Conservation (phyloP, 106 monocot species). For the Agapanthus africanus region DNA sequence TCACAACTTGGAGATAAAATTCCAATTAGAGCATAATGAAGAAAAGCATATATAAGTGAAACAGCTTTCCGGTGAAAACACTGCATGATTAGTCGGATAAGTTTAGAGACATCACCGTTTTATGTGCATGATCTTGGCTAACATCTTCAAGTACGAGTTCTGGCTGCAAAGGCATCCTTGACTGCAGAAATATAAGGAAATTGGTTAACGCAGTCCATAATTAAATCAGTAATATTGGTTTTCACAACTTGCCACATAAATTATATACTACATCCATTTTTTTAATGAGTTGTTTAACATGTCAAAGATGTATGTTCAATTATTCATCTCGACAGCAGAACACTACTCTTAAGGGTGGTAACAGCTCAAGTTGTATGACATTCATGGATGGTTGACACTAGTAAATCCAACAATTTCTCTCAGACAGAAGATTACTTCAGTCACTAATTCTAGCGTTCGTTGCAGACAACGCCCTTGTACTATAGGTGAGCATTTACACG, state of each 20-base stretch:
- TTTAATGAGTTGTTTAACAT: background rate
- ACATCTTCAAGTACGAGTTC: conserved; percentile 98
- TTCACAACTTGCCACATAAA: background rate
- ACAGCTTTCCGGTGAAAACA: background rate
- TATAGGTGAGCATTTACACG: no score
- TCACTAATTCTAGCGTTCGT: no score
- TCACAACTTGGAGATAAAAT: no score
- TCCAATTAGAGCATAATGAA: no score
- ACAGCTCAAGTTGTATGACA: background rate
- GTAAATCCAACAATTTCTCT: no score
- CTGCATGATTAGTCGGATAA: background rate
- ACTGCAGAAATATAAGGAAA: conserved; percentile 37
- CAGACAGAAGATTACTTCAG: no score
- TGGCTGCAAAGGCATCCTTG: conserved; percentile 81
- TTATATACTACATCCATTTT: background rate
- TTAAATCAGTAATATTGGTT: background rate
- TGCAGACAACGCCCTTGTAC: no score
- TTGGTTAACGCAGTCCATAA: background rate
- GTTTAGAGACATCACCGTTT: conserved; percentile 62
- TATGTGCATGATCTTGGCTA: conserved; percentile 97
- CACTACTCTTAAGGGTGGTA: background rate
- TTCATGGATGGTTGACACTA: background rate
- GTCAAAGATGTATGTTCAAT: background rate
- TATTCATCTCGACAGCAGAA: background rate
- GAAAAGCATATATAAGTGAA: background rate